Evolutionary conservation across 768 basidiomycete genomes (phyloP).

Genomic region (Coprinopsis cinerea): DNA sequence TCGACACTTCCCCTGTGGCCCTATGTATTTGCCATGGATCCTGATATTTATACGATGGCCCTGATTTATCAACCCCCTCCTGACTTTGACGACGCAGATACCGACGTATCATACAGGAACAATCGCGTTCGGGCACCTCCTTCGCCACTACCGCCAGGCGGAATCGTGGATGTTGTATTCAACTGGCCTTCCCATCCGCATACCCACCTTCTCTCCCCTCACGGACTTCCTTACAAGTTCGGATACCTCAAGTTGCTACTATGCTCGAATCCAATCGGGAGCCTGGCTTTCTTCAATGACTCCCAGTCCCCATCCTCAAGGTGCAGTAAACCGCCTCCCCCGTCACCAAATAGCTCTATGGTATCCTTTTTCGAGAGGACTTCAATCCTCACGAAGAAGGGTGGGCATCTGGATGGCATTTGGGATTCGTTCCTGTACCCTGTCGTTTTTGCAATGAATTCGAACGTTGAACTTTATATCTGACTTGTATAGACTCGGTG

Average conservation of each 20-base stretch:
- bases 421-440: conserved; percentile 28
- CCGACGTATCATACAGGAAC: conserved; percentile 7
- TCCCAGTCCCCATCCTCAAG: conserved; percentile 25
- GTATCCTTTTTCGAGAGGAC: not conserved
- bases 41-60: conserved; percentile 46
- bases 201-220: conserved; percentile 22
- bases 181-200: not conserved
- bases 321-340: too few species aligned
- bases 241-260: conserved; percentile 57
- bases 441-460: conserved; percentile 19
- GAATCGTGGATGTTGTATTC: conserved; percentile 1
- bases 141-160: conserved; percentile 23
- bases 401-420: conserved; percentile 16
- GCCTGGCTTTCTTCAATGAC: conserved; percentile 40
- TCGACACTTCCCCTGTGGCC: conserved; percentile 55
- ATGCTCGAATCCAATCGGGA: conserved; percentile 39
- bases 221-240: conserved; percentile 27
- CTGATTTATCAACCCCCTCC: conserved; percentile 44
- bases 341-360: not conserved
- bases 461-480: not conserved
- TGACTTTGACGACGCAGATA: conserved; percentile 17
- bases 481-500: too few species aligned
- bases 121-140: conserved; percentile 28
- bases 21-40: conserved; percentile 57
- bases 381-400: conserved; percentile 1